Evolutionary conservation across 306 rosid species (phyloP), one percentile per base, ranked within the genome.

Genomic region (Vigna unguiculata): DNA sequence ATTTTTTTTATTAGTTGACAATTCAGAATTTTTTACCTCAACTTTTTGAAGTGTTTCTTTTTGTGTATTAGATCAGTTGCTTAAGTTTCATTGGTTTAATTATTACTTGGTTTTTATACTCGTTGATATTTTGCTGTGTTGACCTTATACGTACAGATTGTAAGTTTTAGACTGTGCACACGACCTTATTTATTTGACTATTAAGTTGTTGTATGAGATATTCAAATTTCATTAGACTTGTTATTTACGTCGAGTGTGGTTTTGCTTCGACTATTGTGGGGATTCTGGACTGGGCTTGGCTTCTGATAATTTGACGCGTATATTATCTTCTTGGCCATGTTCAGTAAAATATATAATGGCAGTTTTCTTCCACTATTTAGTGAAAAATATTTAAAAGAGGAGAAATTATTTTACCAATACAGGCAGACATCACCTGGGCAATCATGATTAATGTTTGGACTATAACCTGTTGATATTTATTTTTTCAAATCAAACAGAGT

Each of bases 151-250:
- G 17, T 47, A 15, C 6, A 47, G 3, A 47, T 7, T 8, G 12
- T 51, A 51, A 51, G 2, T 17, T 51, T n/a, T 7, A 7, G 57
- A 7, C 24, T 9, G 3, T 51, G 11, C 9, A 51, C 24, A 17
- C 19, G 24, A 51, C 7, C 7, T 32, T 22, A 8, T 52, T 28
- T 62, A 17, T 66, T 41, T 76, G 9, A 28, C 40, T 68, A 5
- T 45, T 48, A 14, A 25, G 28, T 73, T 14, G 34, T 16, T 40
- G 14, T 43, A 25, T 54, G 61, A 30, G 74, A 41, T 19, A 22
- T 80, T 62, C 30, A 24, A 19, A 64, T 55, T 76, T 76, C 60
- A 20, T 64, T 75, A 10, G 43, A 24, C n/a, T 40, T 52, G 16
- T 69, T 65, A 40, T 54, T 54, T 77, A 67, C 6, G 7, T 54